phyloP scores from a whole-genome alignment of 2,329 filamentous ascomycete species.

The Fusarium sambucinum region DNA sequence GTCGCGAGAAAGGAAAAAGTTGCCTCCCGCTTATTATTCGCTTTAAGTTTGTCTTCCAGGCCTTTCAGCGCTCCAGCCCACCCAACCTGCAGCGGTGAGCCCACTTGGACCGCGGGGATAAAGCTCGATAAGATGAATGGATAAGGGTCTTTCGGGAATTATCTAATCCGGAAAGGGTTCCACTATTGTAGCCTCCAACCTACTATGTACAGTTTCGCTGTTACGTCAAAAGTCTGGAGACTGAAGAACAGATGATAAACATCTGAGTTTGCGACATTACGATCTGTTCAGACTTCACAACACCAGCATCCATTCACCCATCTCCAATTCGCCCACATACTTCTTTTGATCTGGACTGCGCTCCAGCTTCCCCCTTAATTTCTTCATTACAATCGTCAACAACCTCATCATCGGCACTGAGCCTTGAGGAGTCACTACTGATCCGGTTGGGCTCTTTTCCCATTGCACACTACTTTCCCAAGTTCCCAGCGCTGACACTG shows the following conservation, averaged over 20 bases:
- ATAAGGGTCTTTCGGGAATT: slow-evolving; percentile 44
- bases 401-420: slow-evolving; percentile 45
- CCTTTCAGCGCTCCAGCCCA: slow-evolving; percentile 24
- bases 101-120: slow-evolving; percentile 36
- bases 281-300: slow-evolving; percentile 16
- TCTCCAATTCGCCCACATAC: slow-evolving; percentile 2
- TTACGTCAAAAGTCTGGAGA: slow-evolving; percentile 44
- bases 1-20: slow-evolving; percentile 44
- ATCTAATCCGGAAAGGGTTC: slow-evolving; percentile 42
- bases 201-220: slow-evolving; percentile 19
- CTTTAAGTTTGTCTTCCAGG: slow-evolving; percentile 20
- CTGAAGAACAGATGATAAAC: slow-evolving; percentile 11
- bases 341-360: slow-evolving; percentile 16
- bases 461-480: slow-evolving; percentile 46
- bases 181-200: slow-evolving; percentile 8
- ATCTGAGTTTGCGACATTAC: slow-evolving; percentile 13
- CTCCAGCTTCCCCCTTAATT: slow-evolving; percentile 21
- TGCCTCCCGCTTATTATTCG: slow-evolving; percentile 44
- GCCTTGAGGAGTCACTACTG: slow-evolving; percentile 55
- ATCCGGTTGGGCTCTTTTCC: slow-evolving; percentile 59
- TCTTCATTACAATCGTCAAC: slow-evolving; percentile 23
- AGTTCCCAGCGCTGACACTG: slow-evolving; percentile 55
- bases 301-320: slow-evolving; percentile 1
- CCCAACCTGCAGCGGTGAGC: slow-evolving; percentile 26
- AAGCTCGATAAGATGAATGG: slow-evolving; percentile 33